A percentile compares a stretch with the other conserved stretches of the same genome.
phyloP scores from a whole-genome alignment of 305 asterid genomes.

The Solanum hybrid region DNA sequence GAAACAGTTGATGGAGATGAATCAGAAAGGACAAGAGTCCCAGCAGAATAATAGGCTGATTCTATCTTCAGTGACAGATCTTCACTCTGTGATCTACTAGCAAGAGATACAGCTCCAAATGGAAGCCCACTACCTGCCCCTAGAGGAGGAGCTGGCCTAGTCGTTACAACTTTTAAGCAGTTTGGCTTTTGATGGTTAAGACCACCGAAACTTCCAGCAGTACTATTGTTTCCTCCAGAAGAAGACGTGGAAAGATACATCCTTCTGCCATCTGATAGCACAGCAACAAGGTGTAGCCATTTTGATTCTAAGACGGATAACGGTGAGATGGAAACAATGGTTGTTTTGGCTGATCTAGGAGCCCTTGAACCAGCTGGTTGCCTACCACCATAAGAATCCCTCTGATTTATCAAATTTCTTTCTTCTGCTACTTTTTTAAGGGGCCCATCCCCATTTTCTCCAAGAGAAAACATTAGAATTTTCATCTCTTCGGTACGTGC shows the following conservation, averaged over 20 bases:
- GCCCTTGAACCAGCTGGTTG: slow-evolving; percentile 64
- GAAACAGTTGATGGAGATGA: slow-evolving; percentile 79
- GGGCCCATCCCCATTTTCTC: slow-evolving; percentile 76
- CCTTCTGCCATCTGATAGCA: slow-evolving; percentile 94
- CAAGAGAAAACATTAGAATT: slow-evolving; percentile 83
- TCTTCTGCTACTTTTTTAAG: slow-evolving; percentile 90
- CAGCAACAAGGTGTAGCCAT: slow-evolving; percentile 88
- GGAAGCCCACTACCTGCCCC: slow-evolving; percentile 81
- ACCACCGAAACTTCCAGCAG: slow-evolving; percentile 61
- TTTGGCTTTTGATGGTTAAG: slow-evolving; percentile 56
- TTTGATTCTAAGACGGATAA: slow-evolving; percentile 81
- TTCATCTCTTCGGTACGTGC: slow-evolving; percentile 97
- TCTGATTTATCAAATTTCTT: slow-evolving; percentile 82
- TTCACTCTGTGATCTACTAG: slow-evolving; percentile 85
- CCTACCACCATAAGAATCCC: slow-evolving; percentile 76
- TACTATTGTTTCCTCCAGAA: slow-evolving; percentile 64
- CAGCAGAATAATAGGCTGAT: slow-evolving; percentile 78
- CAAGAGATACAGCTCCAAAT: slow-evolving; percentile 69
- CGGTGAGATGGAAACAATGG: slow-evolving; percentile 84
- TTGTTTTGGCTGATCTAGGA: slow-evolving; percentile 54
- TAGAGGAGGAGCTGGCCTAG: slow-evolving; percentile 94
- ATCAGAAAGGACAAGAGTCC: slow-evolving; percentile 82
- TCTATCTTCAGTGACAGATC: slow-evolving; percentile 83
- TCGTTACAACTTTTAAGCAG: slow-evolving; percentile 90
- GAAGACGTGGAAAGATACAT: slow-evolving; percentile 90